Percentiles rank a stretch among this genome's conserved stretches.
Evolutionary conservation across 371 early-diverging fungal species (phyloP).

Genomic region (Choanephora cucurbitarum): DNA sequence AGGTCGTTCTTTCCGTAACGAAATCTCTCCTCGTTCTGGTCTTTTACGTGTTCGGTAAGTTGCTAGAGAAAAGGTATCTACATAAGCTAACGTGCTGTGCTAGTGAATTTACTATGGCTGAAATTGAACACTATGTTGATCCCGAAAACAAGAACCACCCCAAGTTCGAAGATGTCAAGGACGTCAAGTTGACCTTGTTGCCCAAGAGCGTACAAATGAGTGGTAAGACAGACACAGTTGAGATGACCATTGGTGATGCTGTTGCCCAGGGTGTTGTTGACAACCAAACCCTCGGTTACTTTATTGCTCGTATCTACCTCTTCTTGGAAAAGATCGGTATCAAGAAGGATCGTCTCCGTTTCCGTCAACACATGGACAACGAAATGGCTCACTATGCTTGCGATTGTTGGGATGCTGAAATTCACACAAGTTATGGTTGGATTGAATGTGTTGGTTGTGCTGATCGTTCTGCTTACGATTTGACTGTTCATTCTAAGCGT

Average conservation of each 20-base stretch:
- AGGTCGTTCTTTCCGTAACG: slow-evolving; percentile 99
- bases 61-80: too few species aligned
- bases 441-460: slow-evolving; percentile 99
- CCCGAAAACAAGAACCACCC: slow-evolving; percentile 93
- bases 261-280: slow-evolving; percentile 88
- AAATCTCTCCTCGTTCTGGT: slow-evolving; percentile 98
- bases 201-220: slow-evolving; percentile 77
- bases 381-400: slow-evolving; percentile 99
- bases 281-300: slow-evolving; percentile 99
- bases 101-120: slow-evolving; percentile 99
- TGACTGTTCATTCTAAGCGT: slow-evolving; percentile 89
- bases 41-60: slow-evolving; percentile 93
- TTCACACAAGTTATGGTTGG: slow-evolving; percentile 96
- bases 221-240: slow-evolving; percentile 69
- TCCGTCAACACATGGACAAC: slow-evolving; percentile 99
- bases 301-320: slow-evolving; percentile 93
- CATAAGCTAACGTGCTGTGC: neutral
- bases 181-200: slow-evolving; percentile 78
- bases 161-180: slow-evolving; percentile 86
- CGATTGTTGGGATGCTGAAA: slow-evolving; percentile 99
- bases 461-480: slow-evolving; percentile 98
- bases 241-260: slow-evolving; percentile 94
- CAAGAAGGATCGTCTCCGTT: slow-evolving; percentile 85
- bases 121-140: slow-evolving; percentile 99
- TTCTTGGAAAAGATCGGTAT: slow-evolving; percentile 97